Percentiles rank a stretch among this genome's conserved stretches.
Conservation (phyloP, 257 asterid genomes). For the Haberlea rhodopensis region DNA sequence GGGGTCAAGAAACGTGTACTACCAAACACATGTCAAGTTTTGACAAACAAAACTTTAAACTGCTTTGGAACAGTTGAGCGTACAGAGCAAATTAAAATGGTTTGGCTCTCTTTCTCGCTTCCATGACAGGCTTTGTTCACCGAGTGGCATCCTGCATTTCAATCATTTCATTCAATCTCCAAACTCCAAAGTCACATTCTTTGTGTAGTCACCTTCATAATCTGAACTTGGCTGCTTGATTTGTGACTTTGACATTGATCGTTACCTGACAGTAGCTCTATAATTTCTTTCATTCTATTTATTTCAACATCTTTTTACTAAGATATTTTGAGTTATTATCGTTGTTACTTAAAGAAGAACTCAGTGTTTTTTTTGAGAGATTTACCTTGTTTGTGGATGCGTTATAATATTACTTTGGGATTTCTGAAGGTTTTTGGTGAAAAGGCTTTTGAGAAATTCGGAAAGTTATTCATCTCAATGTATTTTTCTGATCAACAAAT, state of each 20-base stretch:
- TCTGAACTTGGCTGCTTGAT: conserved; percentile 3
- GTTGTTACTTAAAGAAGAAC: neutral
- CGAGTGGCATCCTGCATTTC: too few relatives aligned
- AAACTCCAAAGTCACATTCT: neutral
- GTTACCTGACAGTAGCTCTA: neutral
- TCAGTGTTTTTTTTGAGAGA: neutral
- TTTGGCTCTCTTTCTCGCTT: conserved; percentile 8
- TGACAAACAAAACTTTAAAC: neutral
- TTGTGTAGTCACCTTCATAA: neutral
- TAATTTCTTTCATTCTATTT: too few relatives aligned
- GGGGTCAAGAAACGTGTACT: too few relatives aligned
- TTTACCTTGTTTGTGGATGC: conserved; percentile 17
- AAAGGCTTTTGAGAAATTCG: conserved; percentile 75
- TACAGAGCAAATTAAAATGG: too few relatives aligned
- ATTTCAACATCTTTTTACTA: neutral
- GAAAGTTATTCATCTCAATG: conserved; percentile 86
- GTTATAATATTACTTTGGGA: conserved; percentile 19
- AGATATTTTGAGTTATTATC: neutral
- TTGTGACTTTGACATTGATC: neutral
- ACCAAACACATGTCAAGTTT: too few relatives aligned
- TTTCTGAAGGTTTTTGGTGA: conserved; percentile 76
- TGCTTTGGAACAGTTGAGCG: neutral
- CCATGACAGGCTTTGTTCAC: too few relatives aligned
- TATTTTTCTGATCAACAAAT: conserved; percentile 79
- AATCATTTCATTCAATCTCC: too few relatives aligned